Percentiles rank a stretch among this genome's conserved stretches.
Conservation (phyloP, 2,329 filamentous ascomycete species). For the Fusarium dimerum region DNA sequence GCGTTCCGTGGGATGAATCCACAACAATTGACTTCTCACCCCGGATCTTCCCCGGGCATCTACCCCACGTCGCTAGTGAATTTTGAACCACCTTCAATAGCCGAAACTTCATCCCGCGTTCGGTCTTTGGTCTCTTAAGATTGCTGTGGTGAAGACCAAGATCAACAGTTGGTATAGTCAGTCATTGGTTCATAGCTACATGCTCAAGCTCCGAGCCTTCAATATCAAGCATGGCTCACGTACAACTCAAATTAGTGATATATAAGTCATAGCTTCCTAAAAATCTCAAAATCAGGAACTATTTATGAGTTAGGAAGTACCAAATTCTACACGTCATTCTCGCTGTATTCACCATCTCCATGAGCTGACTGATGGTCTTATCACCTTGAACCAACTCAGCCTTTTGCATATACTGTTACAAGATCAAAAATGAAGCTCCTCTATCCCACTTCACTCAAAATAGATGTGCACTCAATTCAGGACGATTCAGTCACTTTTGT, state of each 20-base stretch:
- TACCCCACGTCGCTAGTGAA: not conserved
- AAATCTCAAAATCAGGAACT: too few species aligned
- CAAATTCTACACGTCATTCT: too few species aligned
- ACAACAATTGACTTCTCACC: not conserved
- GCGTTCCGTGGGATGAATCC: not conserved
- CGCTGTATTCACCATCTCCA: too few species aligned
- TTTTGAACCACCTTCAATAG: not conserved
- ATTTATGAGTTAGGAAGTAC: too few species aligned
- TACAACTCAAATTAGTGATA: too few species aligned
- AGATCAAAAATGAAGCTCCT: constrained; percentile 58
- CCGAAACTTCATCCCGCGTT: not conserved
- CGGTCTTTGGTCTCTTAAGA: not conserved
- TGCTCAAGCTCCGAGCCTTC: too few species aligned
- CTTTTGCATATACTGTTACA: not conserved
- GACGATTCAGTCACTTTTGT: constrained; percentile 60
- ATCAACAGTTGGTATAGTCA: not conserved
- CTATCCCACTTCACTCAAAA: constrained; percentile 63
- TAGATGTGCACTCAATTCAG: constrained; percentile 56
- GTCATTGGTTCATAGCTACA: not conserved
- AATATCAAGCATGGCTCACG: too few species aligned
- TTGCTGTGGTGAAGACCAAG: not conserved
- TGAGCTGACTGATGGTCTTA: too few species aligned
- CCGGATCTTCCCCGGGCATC: not conserved
- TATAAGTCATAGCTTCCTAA: too few species aligned
- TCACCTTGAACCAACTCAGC: too few species aligned